Conservation (phyloP, 1,284 basidiomycete genomes). For the Ganoderma meredithae region DNA sequence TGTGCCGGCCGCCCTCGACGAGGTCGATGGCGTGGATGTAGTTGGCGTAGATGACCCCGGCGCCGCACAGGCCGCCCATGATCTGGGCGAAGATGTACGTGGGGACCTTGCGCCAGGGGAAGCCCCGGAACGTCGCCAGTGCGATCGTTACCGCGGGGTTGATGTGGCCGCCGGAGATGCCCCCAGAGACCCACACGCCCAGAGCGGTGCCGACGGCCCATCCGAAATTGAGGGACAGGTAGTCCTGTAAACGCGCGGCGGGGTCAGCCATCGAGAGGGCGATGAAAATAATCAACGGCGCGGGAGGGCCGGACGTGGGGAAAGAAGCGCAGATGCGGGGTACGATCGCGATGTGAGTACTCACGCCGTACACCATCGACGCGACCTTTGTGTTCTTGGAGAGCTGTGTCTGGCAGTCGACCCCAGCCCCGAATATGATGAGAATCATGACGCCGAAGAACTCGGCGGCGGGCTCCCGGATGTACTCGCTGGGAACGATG, state of each 20-base stretch:
- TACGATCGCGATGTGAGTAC: conserved; percentile 41
- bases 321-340: neutral
- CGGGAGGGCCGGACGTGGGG: neutral
- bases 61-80: conserved; percentile 74
- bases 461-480: conserved; percentile 74
- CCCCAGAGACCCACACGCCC: conserved; percentile 72
- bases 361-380: conserved; percentile 65
- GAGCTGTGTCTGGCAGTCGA: conserved; percentile 68
- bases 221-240: conserved; percentile 65
- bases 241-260: conserved; percentile 50
- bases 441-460: conserved; percentile 74
- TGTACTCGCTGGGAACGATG: conserved; percentile 42
- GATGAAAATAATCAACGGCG: neutral
- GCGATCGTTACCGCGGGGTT: conserved; percentile 83
- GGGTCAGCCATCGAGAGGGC: conserved; percentile 3
- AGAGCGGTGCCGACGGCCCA: conserved; percentile 74
- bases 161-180: conserved; percentile 79
- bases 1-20: conserved; percentile 65
- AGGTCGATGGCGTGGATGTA: conserved; percentile 80
- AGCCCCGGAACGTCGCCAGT: conserved; percentile 72
- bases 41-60: conserved; percentile 75
- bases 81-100: conserved; percentile 75
- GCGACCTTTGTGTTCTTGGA: conserved; percentile 60
- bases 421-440: conserved; percentile 70
- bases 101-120: conserved; percentile 84